Conservation (phyloP, 345 rosid species). For the Eucalyptus curtisii region DNA sequence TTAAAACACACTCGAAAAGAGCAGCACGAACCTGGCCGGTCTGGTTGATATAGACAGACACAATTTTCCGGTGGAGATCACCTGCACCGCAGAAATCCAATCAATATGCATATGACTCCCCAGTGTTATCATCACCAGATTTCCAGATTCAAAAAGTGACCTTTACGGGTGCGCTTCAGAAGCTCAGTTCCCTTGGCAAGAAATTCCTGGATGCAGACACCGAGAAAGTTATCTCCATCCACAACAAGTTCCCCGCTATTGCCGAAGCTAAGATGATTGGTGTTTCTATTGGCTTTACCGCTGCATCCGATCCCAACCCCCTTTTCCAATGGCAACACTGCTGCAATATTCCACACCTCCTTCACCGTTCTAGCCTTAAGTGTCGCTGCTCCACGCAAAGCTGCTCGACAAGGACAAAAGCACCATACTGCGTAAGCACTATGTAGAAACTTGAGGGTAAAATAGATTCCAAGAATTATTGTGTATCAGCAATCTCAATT, state of each 20-base stretch:
- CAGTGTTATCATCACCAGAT: background rate
- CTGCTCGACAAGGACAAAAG: conserved; percentile 11
- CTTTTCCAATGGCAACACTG: conserved; percentile 64
- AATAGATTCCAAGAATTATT: background rate
- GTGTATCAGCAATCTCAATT: background rate
- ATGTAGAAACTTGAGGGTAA: background rate
- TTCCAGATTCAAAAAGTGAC: conserved; percentile 6
- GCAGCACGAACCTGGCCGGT: conserved; percentile 29
- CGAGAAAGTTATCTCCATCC: conserved; percentile 46
- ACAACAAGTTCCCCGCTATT: conserved; percentile 37
- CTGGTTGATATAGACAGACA: conserved; percentile 69
- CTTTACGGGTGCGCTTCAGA: conserved; percentile 90
- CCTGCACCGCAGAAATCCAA: conserved; percentile 24
- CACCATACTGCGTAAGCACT: background rate
- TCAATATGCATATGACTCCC: background rate
- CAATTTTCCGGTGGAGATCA: conserved; percentile 90
- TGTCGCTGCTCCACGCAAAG: conserved; percentile 91
- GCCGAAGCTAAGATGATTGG: conserved; percentile 17
- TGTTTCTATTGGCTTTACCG: conserved; percentile 19
- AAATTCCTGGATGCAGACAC: conserved; percentile 47
- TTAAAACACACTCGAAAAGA: background rate
- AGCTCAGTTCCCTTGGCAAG: conserved; percentile 82
- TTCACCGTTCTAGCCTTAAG: conserved; percentile 82
- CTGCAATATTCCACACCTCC: conserved; percentile 70
- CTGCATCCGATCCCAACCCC: conserved; percentile 4